Evolutionary conservation across 805 yeast genomes (phyloP).

Genomic region (Saturnispora hagleri): DNA sequence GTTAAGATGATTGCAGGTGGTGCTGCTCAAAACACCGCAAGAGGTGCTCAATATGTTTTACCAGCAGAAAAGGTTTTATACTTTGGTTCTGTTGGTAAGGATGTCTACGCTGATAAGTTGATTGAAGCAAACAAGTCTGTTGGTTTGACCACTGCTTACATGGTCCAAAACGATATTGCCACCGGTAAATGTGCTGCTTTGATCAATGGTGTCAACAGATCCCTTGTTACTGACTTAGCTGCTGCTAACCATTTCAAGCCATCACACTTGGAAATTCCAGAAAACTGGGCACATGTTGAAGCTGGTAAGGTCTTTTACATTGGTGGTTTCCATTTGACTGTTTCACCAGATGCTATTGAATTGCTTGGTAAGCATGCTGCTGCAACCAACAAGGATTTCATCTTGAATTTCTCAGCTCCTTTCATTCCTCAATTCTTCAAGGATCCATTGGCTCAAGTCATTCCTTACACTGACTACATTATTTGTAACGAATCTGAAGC

Average conservation of each 20-base stretch:
- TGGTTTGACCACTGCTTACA: constrained; percentile 82
- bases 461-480: constrained; percentile 84
- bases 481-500: constrained; percentile 98
- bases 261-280: constrained; percentile 76
- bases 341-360: constrained; percentile 88
- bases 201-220: constrained; percentile 75
- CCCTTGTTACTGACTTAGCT: constrained; percentile 89
- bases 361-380: constrained; percentile 85
- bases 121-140: constrained; percentile 75
- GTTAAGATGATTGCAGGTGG: constrained; percentile 90
- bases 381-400: constrained; percentile 34
- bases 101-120: constrained; percentile 74
- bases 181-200: constrained; percentile 99
- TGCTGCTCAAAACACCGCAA: constrained; percentile 98
- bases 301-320: constrained; percentile 77
- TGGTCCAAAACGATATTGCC: constrained; percentile 63
- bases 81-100: constrained; percentile 95
- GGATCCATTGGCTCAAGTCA: constrained; percentile 68
- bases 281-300: constrained; percentile 83
- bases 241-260: constrained; percentile 97
- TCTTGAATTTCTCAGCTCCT: constrained; percentile 91
- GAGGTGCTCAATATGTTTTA: constrained; percentile 92
- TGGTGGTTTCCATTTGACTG: constrained; percentile 99
- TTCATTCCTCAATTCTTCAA: constrained; percentile 94
- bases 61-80: constrained; percentile 79